Evolutionary conservation across 164 flowering plant genomes (phyloP).

Genomic region (Umbellularia californica): DNA sequence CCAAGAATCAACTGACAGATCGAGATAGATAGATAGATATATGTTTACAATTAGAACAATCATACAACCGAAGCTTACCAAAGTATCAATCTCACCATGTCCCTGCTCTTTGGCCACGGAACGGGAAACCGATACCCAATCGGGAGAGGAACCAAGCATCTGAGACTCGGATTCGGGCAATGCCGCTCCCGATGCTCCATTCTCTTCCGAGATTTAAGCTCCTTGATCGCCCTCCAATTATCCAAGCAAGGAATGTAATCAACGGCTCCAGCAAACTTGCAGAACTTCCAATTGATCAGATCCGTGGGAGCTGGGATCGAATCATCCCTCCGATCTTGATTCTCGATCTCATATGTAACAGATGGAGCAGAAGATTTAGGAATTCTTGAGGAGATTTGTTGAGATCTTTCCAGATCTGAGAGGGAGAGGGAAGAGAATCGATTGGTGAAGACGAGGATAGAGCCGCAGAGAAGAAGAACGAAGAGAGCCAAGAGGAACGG

Average conservation of each 20-base stretch:
- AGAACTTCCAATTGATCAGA: slow-evolving; percentile 42
- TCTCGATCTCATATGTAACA: background rate
- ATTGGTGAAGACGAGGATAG: slow-evolving; percentile 42
- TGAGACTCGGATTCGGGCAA: slow-evolving; percentile 55
- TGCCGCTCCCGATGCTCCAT: slow-evolving; percentile 94
- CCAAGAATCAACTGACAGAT: background rate
- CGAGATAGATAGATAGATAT: too few species aligned
- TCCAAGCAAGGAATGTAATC: slow-evolving; percentile 96
- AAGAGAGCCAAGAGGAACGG: slow-evolving; percentile 53
- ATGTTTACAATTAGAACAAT: background rate
- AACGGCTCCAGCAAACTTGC: slow-evolving; percentile 41
- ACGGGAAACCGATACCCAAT: slow-evolving; percentile 60
- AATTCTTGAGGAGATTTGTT: background rate
- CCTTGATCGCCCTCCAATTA: slow-evolving; percentile 67
- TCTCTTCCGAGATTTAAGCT: slow-evolving; percentile 49
- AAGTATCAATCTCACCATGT: slow-evolving; percentile 81
- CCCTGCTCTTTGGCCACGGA: slow-evolving; percentile 93
- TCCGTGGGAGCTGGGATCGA: background rate
- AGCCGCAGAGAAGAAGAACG: slow-evolving; percentile 37
- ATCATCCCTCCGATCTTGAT: background rate
- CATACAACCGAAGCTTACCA: slow-evolving; percentile 45
- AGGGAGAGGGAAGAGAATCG: slow-evolving; percentile 20
- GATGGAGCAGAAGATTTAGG: background rate
- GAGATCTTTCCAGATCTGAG: slow-evolving; percentile 20
- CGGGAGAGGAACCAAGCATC: slow-evolving; percentile 83